A percentile compares a stretch with the other conserved stretches of the same genome.
phyloP scores from a whole-genome alignment of 192 early-diverging fungal species.

The Neocallimastix lanati region DNA sequence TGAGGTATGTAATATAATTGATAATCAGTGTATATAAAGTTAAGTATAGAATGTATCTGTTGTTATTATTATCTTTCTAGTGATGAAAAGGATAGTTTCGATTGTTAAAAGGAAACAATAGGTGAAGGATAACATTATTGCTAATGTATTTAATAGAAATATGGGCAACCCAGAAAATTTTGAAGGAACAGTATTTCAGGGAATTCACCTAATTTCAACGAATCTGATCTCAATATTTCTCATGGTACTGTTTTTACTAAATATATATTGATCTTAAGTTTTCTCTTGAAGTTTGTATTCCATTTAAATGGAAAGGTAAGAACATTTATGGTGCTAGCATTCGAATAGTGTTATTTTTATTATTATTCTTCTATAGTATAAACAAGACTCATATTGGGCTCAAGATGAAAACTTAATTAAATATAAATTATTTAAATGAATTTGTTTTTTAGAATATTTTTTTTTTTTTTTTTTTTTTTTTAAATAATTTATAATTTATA shows the following conservation, averaged over 20 bases:
- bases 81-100: neutral
- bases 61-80: neutral
- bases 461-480: too few relatives aligned
- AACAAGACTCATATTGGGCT: neutral
- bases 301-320: neutral
- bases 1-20: neutral
- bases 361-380: neutral
- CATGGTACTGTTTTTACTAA: neutral
- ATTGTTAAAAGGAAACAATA: neutral
- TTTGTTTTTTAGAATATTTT: too few relatives aligned
- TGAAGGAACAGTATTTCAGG: neutral
- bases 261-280: too few relatives aligned
- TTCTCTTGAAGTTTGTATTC: neutral
- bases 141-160: too few relatives aligned
- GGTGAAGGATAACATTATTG: neutral
- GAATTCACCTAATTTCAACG: neutral
- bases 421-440: too few relatives aligned
- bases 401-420: neutral
- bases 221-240: neutral
- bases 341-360: neutral
- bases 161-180: neutral
- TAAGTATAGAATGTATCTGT: neutral
- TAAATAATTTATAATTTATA: too few relatives aligned
- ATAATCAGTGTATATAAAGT: neutral
- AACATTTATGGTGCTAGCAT: neutral